Conservation (phyloP, 2,329 filamentous ascomycete species). For the Annulohypoxylon truncatum region DNA sequence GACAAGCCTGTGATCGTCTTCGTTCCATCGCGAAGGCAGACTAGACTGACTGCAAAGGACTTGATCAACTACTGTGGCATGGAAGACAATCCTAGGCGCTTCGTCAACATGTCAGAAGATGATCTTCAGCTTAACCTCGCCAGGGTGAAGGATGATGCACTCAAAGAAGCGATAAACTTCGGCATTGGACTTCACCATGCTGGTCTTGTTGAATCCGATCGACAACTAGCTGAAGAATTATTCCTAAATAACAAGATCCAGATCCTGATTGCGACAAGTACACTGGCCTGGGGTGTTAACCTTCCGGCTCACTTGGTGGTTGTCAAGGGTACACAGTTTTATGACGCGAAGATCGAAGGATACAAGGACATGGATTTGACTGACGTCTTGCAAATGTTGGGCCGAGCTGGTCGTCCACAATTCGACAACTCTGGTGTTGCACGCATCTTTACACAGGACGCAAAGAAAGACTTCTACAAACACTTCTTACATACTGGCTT, state of each 20-base stretch:
- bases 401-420: conserved; percentile 92
- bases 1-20: conserved; percentile 99
- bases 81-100: conserved; percentile 96
- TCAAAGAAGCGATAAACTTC: conserved; percentile 95
- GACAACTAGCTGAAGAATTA: conserved; percentile 90
- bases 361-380: conserved; percentile 99
- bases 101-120: conserved; percentile 94
- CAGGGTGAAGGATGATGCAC: conserved; percentile 89
- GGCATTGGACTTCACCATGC: conserved; percentile 98
- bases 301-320: conserved; percentile 95
- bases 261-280: conserved; percentile 94
- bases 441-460: conserved; percentile 95
- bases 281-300: conserved; percentile 98
- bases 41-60: conserved; percentile 92
- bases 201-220: conserved; percentile 93
- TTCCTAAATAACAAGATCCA: conserved; percentile 99
- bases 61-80: conserved; percentile 97
- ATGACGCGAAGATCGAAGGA: conserved; percentile 95
- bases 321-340: conserved; percentile 98
- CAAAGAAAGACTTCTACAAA: conserved; percentile 99
- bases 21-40: conserved; percentile 94
- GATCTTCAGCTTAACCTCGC: conserved; percentile 89
- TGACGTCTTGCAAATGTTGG: conserved; percentile 97
- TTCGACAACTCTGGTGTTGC: conserved; percentile 97
- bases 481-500: conserved; percentile 99